These are phyloP conservation scores for Venturia oleaginea DNA, from an alignment of 2,329 filamentous ascomycete species.

Conservation along the genomic window DNA sequence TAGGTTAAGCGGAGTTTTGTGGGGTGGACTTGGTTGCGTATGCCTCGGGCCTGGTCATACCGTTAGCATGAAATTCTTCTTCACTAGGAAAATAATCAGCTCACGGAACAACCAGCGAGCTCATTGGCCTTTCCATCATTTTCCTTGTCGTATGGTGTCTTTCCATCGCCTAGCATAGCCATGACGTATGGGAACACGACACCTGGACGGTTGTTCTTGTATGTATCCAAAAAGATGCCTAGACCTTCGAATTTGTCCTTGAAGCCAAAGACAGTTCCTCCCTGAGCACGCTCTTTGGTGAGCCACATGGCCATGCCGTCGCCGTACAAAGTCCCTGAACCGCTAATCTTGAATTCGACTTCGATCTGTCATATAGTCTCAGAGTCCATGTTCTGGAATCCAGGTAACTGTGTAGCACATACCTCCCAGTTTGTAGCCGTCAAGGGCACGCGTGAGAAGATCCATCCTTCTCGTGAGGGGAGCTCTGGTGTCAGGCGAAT, in stretches of 20 bases:
- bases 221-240: slow-evolving; percentile 94
- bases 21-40: slow-evolving; percentile 63
- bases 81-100: slow-evolving; percentile 19
- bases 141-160: slow-evolving; percentile 81
- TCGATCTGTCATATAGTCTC: slow-evolving; percentile 51
- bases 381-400: background rate
- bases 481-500: slow-evolving; percentile 86
- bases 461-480: slow-evolving; percentile 82
- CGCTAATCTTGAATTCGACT: slow-evolving; percentile 89
- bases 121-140: slow-evolving; percentile 92
- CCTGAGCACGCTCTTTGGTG: slow-evolving; percentile 77
- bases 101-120: slow-evolving; percentile 79
- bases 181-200: slow-evolving; percentile 96
- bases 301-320: slow-evolving; percentile 98
- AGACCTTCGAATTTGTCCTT: slow-evolving; percentile 86
- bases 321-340: slow-evolving; percentile 80
- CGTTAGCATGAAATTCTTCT: slow-evolving; percentile 14
- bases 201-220: slow-evolving; percentile 97
- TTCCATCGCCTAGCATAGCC: slow-evolving; percentile 93
- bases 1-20: slow-evolving; percentile 87
- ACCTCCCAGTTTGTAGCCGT: slow-evolving; percentile 98
- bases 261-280: slow-evolving; percentile 80
- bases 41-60: slow-evolving; percentile 58
- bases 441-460: slow-evolving; percentile 87
- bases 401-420: slow-evolving; percentile 17